These are phyloP conservation scores for Colletotrichum sp. DNA, from an alignment of 2,329 filamentous ascomycete genomes.

Conservation along the genomic window DNA sequence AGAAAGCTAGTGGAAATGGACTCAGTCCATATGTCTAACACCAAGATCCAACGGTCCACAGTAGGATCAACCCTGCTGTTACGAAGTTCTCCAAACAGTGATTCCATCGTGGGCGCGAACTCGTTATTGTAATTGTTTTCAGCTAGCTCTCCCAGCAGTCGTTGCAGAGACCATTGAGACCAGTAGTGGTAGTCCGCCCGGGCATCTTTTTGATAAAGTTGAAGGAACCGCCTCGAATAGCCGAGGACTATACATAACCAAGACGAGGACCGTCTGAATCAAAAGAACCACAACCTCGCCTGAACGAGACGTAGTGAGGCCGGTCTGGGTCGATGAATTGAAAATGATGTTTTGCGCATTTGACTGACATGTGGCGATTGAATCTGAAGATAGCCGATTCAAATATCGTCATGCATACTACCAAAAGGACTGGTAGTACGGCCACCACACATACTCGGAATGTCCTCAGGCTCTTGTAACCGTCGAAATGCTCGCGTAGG, in stretches of 20 bases:
- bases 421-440: not conserved
- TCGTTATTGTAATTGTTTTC: not conserved
- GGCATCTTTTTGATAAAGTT: not conserved
- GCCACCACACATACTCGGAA: not conserved
- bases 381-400: not conserved
- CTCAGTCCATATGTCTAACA: not conserved
- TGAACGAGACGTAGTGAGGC: not conserved
- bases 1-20: not conserved
- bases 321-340: not conserved
- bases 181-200: not conserved
- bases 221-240: not conserved
- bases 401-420: not conserved
- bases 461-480: not conserved
- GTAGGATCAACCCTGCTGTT: not conserved
- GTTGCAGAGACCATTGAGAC: not conserved
- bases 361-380: not conserved
- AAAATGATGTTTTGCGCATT: not conserved
- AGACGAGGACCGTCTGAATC: not conserved
- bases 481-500: not conserved
- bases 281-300: not conserved
- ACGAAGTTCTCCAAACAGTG: not conserved
- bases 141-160: not conserved
- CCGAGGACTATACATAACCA: not conserved
- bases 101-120: not conserved
- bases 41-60: not conserved